These are phyloP conservation scores for Leishmania braziliensis DNA, from an alignment of 208 protist species.

Conservation along the genomic window DNA sequence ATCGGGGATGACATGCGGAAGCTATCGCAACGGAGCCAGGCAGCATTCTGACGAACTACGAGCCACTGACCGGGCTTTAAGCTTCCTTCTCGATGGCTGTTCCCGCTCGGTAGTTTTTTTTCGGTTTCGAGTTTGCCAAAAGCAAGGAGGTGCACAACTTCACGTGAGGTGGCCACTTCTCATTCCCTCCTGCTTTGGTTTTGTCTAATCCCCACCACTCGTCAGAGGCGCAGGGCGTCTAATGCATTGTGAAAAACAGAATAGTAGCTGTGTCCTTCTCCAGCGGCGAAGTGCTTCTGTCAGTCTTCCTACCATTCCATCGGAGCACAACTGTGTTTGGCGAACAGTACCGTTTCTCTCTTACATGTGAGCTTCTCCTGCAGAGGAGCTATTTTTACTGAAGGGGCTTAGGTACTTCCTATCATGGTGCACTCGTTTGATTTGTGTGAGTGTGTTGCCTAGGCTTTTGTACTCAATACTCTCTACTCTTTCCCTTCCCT, in stretches of 20 bases:
- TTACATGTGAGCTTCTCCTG: background rate
- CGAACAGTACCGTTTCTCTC: background rate
- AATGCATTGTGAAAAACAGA: background rate
- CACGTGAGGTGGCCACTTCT: background rate
- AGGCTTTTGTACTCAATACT: background rate
- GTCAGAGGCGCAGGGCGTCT: background rate
- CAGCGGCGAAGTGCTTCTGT: background rate
- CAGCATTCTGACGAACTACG: background rate
- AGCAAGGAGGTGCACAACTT: background rate
- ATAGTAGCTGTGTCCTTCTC: background rate
- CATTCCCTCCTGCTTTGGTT: background rate
- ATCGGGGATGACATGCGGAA: constrained; percentile 35
- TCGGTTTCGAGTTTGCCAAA: background rate
- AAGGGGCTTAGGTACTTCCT: background rate
- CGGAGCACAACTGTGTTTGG: background rate
- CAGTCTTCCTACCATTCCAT: background rate
- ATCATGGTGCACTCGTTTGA: background rate
- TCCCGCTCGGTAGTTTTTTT: background rate
- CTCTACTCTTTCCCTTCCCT: background rate
- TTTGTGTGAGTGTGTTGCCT: background rate
- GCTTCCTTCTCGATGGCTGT: background rate
- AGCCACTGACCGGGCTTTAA: background rate
- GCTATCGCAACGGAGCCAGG: constrained; percentile 8
- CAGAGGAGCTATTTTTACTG: background rate
- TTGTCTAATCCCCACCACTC: background rate